phyloP scores from a whole-genome alignment of 352 stramenopile species.

The Phytopythium mirpurense region DNA sequence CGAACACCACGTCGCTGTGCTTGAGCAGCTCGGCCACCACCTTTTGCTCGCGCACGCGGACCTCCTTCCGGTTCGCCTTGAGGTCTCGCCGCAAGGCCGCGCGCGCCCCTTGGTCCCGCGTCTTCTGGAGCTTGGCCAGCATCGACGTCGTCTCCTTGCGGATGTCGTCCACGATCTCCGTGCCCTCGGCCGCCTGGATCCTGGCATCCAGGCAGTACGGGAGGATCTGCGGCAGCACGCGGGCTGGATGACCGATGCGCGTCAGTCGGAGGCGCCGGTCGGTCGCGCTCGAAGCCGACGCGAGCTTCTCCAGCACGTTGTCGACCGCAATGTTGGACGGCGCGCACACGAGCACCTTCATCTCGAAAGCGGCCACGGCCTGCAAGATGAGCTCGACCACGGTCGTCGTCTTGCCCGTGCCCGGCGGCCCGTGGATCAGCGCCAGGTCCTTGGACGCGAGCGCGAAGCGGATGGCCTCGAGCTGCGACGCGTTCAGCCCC shows the following conservation, averaged over 20 bases:
- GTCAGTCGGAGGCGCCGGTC: constrained; percentile 35
- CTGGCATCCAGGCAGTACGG: constrained; percentile 93
- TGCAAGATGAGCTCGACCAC: constrained; percentile 96
- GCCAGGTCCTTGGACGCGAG: constrained; percentile 84
- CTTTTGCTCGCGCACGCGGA: constrained; percentile 90
- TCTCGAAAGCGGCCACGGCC: constrained; percentile 74
- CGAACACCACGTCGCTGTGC: constrained; percentile 93
- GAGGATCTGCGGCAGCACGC: constrained; percentile 88
- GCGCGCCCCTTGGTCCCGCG: constrained; percentile 37
- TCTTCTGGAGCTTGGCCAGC: constrained; percentile 54
- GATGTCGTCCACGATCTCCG: constrained; percentile 95
- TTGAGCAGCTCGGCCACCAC: constrained; percentile 90
- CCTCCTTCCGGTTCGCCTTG: constrained; percentile 93
- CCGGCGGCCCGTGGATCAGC: constrained; percentile 91
- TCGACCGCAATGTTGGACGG: constrained; percentile 99
- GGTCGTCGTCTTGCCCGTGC: constrained; percentile 96
- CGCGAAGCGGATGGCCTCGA: constrained; percentile 69
- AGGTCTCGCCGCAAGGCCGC: constrained; percentile 72
- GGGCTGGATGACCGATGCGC: constrained; percentile 93
- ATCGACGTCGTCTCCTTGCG: constrained; percentile 84
- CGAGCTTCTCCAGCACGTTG: constrained; percentile 95
- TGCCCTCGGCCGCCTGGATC: constrained; percentile 90
- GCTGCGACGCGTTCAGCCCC: constrained; percentile 71
- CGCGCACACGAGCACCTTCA: constrained; percentile 94
- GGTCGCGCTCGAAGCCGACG: constrained; percentile 21